Evolutionary conservation across 2,329 filamentous ascomycete species (phyloP).

Genomic region (Sordariomycetes sp.): DNA sequence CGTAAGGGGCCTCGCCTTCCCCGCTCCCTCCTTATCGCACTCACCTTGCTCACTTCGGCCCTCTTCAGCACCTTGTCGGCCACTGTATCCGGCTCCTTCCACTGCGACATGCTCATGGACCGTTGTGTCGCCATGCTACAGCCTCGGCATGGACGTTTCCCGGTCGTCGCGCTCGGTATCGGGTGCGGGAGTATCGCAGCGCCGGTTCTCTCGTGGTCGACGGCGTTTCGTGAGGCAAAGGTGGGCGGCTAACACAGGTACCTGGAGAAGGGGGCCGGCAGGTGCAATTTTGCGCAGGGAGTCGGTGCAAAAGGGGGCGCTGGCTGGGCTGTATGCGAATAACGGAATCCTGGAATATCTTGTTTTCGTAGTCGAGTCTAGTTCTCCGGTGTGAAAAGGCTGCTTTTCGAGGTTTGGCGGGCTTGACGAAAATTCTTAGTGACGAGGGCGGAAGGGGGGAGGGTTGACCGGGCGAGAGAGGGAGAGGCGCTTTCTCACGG

Average conservation of each 20-base stretch:
- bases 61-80: slow-evolving; percentile 60
- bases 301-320: background rate
- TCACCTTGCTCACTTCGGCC: slow-evolving; percentile 66
- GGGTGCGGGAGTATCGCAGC: background rate
- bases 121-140: background rate
- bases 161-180: background rate
- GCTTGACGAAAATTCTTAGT: background rate
- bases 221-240: background rate
- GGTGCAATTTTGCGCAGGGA: background rate
- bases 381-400: no score
- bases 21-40: slow-evolving; percentile 11
- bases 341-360: no score
- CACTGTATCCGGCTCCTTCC: slow-evolving; percentile 52
- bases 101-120: slow-evolving; percentile 41
- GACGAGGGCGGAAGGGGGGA: background rate
- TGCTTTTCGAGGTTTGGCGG: background rate
- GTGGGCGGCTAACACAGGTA: slow-evolving; percentile 1
- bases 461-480: background rate
- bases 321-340: no score
- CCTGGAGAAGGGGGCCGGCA: background rate
- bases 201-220: background rate
- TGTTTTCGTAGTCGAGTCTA: no score
- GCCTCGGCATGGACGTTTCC: background rate
- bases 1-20: background rate
- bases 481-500: background rate